These are phyloP conservation scores for Musa troglodytarum DNA, from an alignment of 176 grass and related monocot genomes.

Conservation along the genomic window DNA sequence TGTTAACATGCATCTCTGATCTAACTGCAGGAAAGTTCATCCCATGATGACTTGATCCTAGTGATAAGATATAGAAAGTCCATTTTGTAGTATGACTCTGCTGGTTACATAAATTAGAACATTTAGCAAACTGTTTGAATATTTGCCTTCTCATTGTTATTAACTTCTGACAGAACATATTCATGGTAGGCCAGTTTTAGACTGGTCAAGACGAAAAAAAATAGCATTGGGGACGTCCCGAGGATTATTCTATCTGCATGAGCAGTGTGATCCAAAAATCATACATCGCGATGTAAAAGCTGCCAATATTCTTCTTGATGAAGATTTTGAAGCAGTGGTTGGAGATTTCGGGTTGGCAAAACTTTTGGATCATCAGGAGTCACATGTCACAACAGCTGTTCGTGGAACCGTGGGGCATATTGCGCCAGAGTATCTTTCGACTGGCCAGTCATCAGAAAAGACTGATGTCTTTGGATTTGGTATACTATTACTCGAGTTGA, in stretches of 20 bases:
- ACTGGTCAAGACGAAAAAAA: conserved; percentile 66
- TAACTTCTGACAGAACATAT: conserved; percentile 38
- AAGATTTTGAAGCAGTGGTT: conserved; percentile 64
- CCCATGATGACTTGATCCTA: not conserved
- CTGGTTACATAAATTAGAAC: conserved; percentile 5
- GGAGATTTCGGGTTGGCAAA: conserved; percentile 80
- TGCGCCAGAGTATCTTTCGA: conserved; percentile 47
- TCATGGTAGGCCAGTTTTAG: conserved; percentile 47
- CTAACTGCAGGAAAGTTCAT: not conserved
- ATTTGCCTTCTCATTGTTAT: not conserved
- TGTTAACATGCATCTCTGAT: not conserved
- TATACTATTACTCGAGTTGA: conserved; percentile 58
- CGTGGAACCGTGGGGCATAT: conserved; percentile 68
- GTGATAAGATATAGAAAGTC: not conserved
- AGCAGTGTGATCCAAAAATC: conserved; percentile 76
- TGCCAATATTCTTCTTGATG: conserved; percentile 77
- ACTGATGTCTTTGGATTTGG: conserved; percentile 84
- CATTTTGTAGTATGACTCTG: not conserved
- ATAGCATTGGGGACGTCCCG: conserved; percentile 59
- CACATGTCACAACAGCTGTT: conserved; percentile 47
- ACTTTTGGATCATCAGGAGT: conserved; percentile 59
- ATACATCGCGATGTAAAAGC: conserved; percentile 89
- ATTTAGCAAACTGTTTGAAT: not conserved
- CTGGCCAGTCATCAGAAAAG: conserved; percentile 59
- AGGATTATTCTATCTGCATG: conserved; percentile 72